Percentiles rank a stretch among this genome's conserved stretches.
These are phyloP conservation scores for Creolimax fragrantissima DNA, from an alignment of 78 protist genomes.

Conservation along the genomic window DNA sequence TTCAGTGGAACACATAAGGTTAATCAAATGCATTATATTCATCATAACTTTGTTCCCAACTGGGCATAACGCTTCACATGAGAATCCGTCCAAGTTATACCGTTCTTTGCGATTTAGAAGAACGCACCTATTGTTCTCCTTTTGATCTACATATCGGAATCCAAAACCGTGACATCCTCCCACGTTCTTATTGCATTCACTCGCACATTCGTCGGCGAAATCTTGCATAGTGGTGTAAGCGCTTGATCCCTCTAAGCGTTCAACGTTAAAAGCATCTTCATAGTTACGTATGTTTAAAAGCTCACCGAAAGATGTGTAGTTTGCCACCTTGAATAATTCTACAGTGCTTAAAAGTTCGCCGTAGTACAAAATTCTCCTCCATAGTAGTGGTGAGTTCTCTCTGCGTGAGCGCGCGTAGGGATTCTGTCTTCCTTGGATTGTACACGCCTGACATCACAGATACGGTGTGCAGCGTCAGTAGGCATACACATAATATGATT, in stretches of 20 bases:
- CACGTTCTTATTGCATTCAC: not conserved
- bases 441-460: too few species aligned
- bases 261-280: not conserved
- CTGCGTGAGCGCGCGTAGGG: too few species aligned
- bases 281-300: not conserved
- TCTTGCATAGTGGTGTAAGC: not conserved
- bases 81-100: not conserved
- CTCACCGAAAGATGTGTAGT: not conserved
- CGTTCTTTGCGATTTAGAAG: not conserved
- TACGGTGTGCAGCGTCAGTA: too few species aligned
- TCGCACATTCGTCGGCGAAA: not conserved
- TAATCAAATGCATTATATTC: not conserved
- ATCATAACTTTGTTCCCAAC: not conserved
- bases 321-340: not conserved
- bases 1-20: not conserved
- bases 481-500: too few species aligned
- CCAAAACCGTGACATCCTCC: not conserved
- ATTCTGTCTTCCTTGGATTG: too few species aligned
- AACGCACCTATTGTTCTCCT: not conserved
- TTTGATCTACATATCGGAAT: not conserved
- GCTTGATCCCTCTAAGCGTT: not conserved
- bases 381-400: too few species aligned
- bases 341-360: not conserved
- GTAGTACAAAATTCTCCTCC: too few species aligned
- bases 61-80: not conserved